A percentile compares a stretch with the other conserved stretches of the same genome.
These are phyloP conservation scores for Moricandia moricandioides DNA, from an alignment of 345 rosid species.

Conservation along the genomic window DNA sequence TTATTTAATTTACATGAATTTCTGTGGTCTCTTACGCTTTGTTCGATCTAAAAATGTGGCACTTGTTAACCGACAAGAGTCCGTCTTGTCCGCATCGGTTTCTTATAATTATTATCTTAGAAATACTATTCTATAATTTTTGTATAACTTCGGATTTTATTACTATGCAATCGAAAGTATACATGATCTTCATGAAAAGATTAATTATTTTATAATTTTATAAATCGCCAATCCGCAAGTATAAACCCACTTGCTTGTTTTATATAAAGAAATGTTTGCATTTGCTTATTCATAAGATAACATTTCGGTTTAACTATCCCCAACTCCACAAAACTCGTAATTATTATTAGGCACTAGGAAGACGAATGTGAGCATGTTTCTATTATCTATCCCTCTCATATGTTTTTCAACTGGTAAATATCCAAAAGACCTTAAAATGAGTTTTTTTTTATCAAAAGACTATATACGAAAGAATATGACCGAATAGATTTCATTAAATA, in stretches of 20 bases:
- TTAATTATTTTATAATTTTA: too few species aligned
- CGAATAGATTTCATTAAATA: too few species aligned
- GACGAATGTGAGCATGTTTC: background rate
- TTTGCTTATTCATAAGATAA: background rate
- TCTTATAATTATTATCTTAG: background rate
- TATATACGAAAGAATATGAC: too few species aligned
- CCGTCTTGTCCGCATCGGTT: constrained; percentile 28
- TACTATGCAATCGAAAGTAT: too few species aligned
- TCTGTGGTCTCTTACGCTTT: constrained; percentile 23
- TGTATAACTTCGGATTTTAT: too few species aligned
- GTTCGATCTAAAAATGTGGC: constrained; percentile 13
- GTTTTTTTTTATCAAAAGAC: too few species aligned
- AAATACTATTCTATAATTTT: background rate
- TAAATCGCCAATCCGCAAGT: too few species aligned
- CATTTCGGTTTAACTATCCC: background rate
- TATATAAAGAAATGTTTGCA: background rate
- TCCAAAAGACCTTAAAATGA: too few species aligned
- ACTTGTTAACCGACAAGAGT: constrained; percentile 21
- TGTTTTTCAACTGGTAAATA: too few species aligned
- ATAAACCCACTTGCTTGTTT: background rate
- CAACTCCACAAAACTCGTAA: constrained; percentile 1
- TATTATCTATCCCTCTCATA: background rate
- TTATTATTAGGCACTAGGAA: background rate
- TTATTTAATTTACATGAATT: constrained; percentile 3
- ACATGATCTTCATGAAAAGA: too few species aligned